A percentile compares a stretch with the other conserved stretches of the same genome.
Evolutionary conservation across 2,329 filamentous ascomycete species (phyloP).

Genomic region (Diaporthe citriasiana): DNA sequence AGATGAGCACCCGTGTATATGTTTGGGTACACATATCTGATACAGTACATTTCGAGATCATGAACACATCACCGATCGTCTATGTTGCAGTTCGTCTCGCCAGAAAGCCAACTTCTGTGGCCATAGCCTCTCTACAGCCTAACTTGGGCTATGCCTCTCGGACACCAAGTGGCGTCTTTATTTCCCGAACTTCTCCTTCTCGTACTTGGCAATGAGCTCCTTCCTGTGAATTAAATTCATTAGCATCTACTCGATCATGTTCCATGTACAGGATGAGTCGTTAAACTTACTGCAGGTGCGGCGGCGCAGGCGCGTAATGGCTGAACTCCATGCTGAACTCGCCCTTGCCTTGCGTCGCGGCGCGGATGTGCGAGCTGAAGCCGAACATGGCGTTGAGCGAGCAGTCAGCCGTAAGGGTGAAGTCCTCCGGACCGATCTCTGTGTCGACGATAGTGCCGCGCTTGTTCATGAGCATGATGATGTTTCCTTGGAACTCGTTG

Average conservation of each 20-base stretch:
- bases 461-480: conserved; percentile 97
- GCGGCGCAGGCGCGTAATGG: conserved; percentile 90
- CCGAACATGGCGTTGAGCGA: conserved; percentile 98
- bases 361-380: conserved; percentile 90
- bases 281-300: conserved; percentile 83
- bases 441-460: conserved; percentile 95
- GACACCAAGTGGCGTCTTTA: not conserved
- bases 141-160: not conserved
- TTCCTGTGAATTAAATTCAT: conserved; percentile 57
- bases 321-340: conserved; percentile 99
- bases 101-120: not conserved
- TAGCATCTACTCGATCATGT: conserved; percentile 45
- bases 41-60: conserved; percentile 40
- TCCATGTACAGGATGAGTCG: conserved; percentile 33
- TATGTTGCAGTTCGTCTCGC: not conserved
- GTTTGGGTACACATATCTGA: conserved; percentile 8
- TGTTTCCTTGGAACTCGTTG: conserved; percentile 96
- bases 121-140: conserved; percentile 34
- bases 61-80: conserved; percentile 17
- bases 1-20: conserved; percentile 37
- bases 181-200: conserved; percentile 60
- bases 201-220: conserved; percentile 70
- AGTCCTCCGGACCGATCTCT: conserved; percentile 93
- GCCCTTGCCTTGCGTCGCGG: conserved; percentile 96
- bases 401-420: conserved; percentile 92